These are phyloP conservation scores for Paraglomus occultum DNA, from an alignment of 192 early-diverging fungal genomes.

Conservation along the genomic window DNA sequence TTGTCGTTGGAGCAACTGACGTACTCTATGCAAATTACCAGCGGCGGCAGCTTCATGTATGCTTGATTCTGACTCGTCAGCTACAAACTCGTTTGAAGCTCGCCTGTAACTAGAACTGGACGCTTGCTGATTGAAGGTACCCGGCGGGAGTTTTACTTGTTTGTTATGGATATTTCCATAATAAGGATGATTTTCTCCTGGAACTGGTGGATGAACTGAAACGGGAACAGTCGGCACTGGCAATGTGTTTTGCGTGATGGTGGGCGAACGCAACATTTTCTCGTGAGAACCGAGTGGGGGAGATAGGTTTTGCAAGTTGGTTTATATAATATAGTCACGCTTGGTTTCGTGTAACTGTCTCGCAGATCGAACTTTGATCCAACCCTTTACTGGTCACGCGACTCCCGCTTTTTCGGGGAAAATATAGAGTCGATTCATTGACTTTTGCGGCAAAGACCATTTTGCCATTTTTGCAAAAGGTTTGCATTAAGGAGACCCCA, in stretches of 20 bases:
- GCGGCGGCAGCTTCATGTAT: constrained; percentile 23
- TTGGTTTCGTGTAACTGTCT: not conserved
- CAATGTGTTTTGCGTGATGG: not conserved
- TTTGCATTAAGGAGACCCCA: too few species aligned
- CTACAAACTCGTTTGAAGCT: constrained; percentile 2
- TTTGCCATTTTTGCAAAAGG: too few species aligned
- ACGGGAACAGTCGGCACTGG: constrained; percentile 36
- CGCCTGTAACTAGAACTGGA: not conserved
- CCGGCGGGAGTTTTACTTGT: constrained; percentile 42
- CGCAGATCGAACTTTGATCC: not conserved
- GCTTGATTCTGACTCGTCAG: not conserved
- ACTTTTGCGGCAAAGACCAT: too few species aligned
- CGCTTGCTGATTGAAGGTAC: not conserved
- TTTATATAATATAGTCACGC: not conserved
- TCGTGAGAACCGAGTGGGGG: not conserved
- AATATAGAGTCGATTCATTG: too few species aligned
- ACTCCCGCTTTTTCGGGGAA: too few species aligned
- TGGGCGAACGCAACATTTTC: constrained; percentile 1
- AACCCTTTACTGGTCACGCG: too few species aligned
- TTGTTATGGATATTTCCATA: constrained; percentile 55
- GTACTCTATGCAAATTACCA: constrained; percentile 17
- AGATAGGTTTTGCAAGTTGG: not conserved
- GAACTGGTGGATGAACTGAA: constrained; percentile 55
- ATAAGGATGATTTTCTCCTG: constrained; percentile 53
- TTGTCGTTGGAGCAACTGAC: constrained; percentile 18